Conservation (phyloP, 495 filamentous ascomycete species). For the Letharia columbiana region DNA sequence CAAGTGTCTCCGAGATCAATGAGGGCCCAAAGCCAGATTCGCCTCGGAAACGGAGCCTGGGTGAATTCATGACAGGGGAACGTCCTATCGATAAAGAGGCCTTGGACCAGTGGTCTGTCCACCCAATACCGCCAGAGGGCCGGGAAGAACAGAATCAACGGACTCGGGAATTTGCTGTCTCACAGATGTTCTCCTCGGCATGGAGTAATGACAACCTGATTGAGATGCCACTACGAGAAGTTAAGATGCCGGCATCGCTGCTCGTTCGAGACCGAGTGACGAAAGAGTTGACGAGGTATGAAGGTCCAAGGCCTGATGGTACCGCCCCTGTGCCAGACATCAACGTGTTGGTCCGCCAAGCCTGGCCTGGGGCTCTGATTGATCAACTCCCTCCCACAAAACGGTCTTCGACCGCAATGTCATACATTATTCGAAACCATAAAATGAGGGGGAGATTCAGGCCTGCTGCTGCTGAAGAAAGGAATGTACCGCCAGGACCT, state of each 20-base stretch:
- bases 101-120: slow-evolving; percentile 5
- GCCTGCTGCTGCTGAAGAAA: slow-evolving; percentile 45
- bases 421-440: slow-evolving; percentile 73
- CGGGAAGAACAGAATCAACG: slow-evolving; percentile 37
- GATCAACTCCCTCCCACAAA: slow-evolving; percentile 55
- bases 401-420: slow-evolving; percentile 58
- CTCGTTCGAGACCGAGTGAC: slow-evolving; percentile 60
- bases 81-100: slow-evolving; percentile 13
- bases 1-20: not conserved
- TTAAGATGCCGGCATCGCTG: slow-evolving; percentile 57
- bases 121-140: slow-evolving; percentile 12
- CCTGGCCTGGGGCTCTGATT: slow-evolving; percentile 71
- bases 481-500: slow-evolving; percentile 47
- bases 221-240: slow-evolving; percentile 54
- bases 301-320: slow-evolving; percentile 52
- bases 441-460: slow-evolving; percentile 73
- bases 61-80: slow-evolving; percentile 42
- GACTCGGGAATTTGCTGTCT: slow-evolving; percentile 52
- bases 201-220: slow-evolving; percentile 64
- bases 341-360: slow-evolving; percentile 64
- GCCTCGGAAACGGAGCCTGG: slow-evolving; percentile 54
- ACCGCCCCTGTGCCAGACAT: slow-evolving; percentile 48
- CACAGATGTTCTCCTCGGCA: slow-evolving; percentile 72
- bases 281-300: slow-evolving; percentile 56
- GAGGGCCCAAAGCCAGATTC: slow-evolving; percentile 26